These are phyloP conservation scores for Nannochloris sp. DNA, from an alignment of 139 green algal species.

Conservation along the genomic window DNA sequence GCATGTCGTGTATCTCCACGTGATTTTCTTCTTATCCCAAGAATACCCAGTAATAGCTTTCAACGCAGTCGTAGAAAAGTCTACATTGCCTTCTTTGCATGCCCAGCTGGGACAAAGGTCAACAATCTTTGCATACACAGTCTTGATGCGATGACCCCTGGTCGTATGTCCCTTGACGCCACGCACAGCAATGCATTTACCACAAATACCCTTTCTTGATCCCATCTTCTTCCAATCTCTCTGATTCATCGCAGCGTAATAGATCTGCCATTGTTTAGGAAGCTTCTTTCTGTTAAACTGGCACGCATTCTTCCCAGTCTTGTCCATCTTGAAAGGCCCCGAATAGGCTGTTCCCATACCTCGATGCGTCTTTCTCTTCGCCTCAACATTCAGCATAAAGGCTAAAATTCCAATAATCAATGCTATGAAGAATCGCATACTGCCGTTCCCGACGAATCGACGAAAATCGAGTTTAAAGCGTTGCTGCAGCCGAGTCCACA, in stretches of 20 bases:
- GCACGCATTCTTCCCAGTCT: constrained; percentile 9
- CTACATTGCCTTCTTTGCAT: constrained; percentile 2
- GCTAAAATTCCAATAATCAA: too few species aligned
- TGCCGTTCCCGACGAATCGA: too few species aligned
- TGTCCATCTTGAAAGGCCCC: constrained; percentile 1
- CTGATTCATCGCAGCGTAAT: constrained; percentile 10
- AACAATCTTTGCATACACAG: constrained; percentile 9
- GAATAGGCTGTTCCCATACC: constrained; percentile 4
- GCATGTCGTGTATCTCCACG: neutral
- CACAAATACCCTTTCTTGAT: constrained; percentile 6
- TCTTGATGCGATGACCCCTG: neutral
- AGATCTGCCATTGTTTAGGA: constrained; percentile 3
- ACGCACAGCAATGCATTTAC: constrained; percentile 4
- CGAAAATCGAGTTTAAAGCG: too few species aligned
- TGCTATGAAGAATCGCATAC: too few species aligned
- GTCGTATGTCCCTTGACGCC: neutral
- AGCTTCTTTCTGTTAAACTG: constrained; percentile 8
- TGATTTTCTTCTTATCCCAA: constrained; percentile 18
- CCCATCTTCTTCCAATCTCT: constrained; percentile 5
- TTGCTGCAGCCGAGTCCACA: too few species aligned
- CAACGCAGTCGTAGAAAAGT: constrained; percentile 17
- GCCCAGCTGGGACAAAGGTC: constrained; percentile 5
- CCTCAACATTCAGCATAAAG: too few species aligned
- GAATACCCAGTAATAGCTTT: constrained; percentile 11
- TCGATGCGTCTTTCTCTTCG: too few species aligned